Base-by-base conservation (phyloP, 257 asterid genomes). In the Gentiana dahurica region DNA sequence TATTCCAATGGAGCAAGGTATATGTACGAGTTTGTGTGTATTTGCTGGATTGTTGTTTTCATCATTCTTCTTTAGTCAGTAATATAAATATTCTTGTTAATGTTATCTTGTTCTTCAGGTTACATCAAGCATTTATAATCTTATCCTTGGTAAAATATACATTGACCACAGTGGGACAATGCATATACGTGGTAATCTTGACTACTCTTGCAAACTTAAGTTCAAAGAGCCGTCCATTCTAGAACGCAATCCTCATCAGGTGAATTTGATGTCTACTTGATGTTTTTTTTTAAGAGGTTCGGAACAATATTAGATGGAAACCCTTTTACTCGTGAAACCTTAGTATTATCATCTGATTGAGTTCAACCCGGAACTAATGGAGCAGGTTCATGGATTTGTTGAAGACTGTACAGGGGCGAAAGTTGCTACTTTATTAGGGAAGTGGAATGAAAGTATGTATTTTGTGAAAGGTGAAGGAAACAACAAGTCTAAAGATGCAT, bases 171-270 rank as follows among this genome's bases (percentile, higher is more conserved):
- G 87, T 64, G 96, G 98, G 34, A 75, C 66, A 49, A 87, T 90
- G 98, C 79, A 82, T 58, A 87, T 90, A 69, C 83, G 50, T 57
- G 90, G 98, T 58, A 90, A 87, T 72, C 85, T 89, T 51, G 69
- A 79, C 43, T 71, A 87, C 64, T 90, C 96, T 4, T 90, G 98
- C 92, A 87, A 79, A 73, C 84, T 90, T 71, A 90, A 90, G 79
- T 91, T 85, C 79, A 91, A 91, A 78, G 98, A 91, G 84, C 95
- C 80, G 71, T 87, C 96, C 62, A 72, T 90, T 63, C 87, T 90
- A 45, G 98, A 90, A 3, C 94, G 98, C 63, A 87, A 81, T 75
- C 96, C 98, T 73, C 98, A 73, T 63, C 96, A 90, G 95, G 98
- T 90, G 71, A 72, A 58, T 44, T 32, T 45, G 38, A 63, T 49